Conservation (phyloP, 2,329 filamentous ascomycete species). For the Cladorrhinum sp. region DNA sequence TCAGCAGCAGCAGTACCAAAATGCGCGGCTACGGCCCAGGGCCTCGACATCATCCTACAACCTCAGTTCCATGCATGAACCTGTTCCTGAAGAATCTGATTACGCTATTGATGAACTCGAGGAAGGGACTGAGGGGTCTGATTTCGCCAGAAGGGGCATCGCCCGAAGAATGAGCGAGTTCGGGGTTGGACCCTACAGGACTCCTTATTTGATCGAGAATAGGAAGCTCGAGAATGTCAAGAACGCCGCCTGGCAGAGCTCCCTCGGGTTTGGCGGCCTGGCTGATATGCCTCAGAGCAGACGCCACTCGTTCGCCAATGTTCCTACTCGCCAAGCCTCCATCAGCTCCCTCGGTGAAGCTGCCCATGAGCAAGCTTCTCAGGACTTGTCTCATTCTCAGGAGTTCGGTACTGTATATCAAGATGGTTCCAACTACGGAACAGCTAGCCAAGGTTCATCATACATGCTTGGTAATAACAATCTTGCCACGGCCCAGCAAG, state of each 20-base stretch:
- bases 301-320: conserved; percentile 74
- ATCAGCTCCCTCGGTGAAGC: conserved; percentile 59
- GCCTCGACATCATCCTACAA: conserved; percentile 56
- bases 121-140: conserved; percentile 54
- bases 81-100: conserved; percentile 63
- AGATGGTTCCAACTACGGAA: conserved; percentile 32
- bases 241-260: conserved; percentile 69
- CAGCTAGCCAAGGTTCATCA: conserved; percentile 38
- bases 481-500: conserved; percentile 35
- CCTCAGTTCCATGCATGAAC: conserved; percentile 57
- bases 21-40: conserved; percentile 53
- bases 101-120: conserved; percentile 72
- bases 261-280: conserved; percentile 61
- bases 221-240: conserved; percentile 63
- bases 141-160: conserved; percentile 45
- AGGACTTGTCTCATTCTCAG: conserved; percentile 43
- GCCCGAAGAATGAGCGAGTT: conserved; percentile 58
- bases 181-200: conserved; percentile 44
- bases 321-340: conserved; percentile 62
- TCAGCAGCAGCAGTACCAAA: conserved; percentile 50
- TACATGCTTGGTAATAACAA: conserved; percentile 38
- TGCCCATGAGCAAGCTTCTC: conserved; percentile 44
- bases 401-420: conserved; percentile 42
- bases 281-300: conserved; percentile 68
- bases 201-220: conserved; percentile 54